phyloP scores from a whole-genome alignment of 176 grass and related monocot species.

The Urochloa ruziziensis region DNA sequence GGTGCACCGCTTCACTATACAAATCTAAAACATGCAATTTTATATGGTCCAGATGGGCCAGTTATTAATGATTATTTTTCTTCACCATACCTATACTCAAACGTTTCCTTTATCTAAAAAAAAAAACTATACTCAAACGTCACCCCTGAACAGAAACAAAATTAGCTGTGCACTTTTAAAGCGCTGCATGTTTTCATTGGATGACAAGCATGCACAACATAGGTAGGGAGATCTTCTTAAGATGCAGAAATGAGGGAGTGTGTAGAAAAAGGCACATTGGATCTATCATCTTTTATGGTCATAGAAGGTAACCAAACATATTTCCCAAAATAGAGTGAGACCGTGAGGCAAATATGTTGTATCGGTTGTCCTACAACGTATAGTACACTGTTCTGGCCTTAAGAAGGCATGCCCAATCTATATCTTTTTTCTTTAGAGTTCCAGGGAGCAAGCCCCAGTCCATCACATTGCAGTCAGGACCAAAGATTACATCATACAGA shows the following conservation, averaged over 20 bases:
- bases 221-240: not conserved
- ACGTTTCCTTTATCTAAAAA: no score
- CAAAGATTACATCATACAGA: no score
- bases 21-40: not conserved
- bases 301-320: slow-evolving; percentile 36
- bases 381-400: slow-evolving; percentile 13
- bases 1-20: not conserved
- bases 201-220: not conserved
- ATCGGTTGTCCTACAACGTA: slow-evolving; percentile 3
- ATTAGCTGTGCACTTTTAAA: not conserved
- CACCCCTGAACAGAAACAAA: no score
- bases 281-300: not conserved
- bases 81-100: not conserved
- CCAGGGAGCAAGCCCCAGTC: no score
- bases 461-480: no score
- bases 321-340: not conserved
- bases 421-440: not conserved
- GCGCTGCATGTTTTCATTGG: not conserved
- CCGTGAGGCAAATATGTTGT: not conserved
- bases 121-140: no score
- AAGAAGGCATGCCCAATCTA: not conserved
- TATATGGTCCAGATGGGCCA: not conserved
- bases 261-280: not conserved
- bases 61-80: not conserved
- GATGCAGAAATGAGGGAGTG: slow-evolving; percentile 13